Evolutionary conservation across 331 rosid genomes (phyloP), one percentile per base, ranked within the genome.

Genomic region (Phaseolus coccineus): DNA sequence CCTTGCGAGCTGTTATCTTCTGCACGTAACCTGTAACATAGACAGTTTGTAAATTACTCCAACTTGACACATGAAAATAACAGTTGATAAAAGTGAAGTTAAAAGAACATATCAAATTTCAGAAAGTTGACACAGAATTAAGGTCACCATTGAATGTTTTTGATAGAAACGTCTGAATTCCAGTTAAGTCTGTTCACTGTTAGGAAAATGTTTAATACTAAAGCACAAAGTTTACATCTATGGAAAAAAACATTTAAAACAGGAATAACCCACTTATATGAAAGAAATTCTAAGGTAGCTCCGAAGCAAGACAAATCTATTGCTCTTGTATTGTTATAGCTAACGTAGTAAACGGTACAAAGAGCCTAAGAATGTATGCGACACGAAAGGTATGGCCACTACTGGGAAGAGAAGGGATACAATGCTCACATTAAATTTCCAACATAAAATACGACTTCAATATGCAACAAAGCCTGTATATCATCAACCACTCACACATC

Each of bases 1-100:
- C 93, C 37, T 84, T 89, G 62, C 97, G 96, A 80, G 97, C 84
- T 55, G 98, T 95, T 80, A 95, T 93, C 93, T 95, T 95, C 88
- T 95, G 98, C 84, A 93, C 99, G 25, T 91, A 95, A 76, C 99
- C 99, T 95, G 91, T 85, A 87, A 80, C 74, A 78, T 28, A 64
- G 76, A 77, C 69, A 83, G 39, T 27, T 3, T 2, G 22, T 37
- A 73, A 64, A 75, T 83, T n/a, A 78, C 16, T 74, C 67, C 83
- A 77, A 70, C 27, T 77, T 53, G 84, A 74, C 70, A 48, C 39
- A 27, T 50, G 61, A 83, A 77, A 59, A 57, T 55, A 53, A 65
- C 4, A 72, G 58, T 73, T 55, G 16, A 19, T 44, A 19, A 50
- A 48, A 51, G 64, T 25, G 37, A 62, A 62, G 13, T 14, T 11